A percentile compares a stretch with the other conserved stretches of the same genome.
Evolutionary conservation across 2,329 filamentous ascomycete species (phyloP).

Genomic region (Phaeosphaeria sp.): DNA sequence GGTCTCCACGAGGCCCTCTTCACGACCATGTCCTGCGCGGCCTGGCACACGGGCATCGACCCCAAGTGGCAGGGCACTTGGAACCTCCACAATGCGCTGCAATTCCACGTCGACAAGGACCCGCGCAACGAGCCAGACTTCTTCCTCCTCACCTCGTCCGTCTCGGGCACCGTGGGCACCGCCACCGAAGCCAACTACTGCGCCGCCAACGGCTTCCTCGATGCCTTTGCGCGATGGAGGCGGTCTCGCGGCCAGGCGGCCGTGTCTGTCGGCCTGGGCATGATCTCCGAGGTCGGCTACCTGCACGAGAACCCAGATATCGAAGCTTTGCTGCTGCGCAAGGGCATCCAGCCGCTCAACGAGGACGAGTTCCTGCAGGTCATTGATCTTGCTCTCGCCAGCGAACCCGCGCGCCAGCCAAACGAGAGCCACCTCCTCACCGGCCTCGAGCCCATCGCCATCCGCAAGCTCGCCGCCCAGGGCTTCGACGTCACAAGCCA

Average conservation of each 20-base stretch:
- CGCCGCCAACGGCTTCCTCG: neutral
- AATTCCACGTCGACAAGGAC: neutral
- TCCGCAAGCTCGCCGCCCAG: too few relatives aligned
- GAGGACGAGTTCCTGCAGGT: neutral
- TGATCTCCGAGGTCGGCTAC: neutral
- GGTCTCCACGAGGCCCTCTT: neutral
- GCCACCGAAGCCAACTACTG: neutral
- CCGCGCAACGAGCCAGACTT: too few relatives aligned
- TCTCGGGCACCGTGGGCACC: neutral
- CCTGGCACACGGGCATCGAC: neutral
- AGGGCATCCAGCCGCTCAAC: neutral
- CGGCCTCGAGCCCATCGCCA: neutral
- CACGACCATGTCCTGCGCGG: neutral
- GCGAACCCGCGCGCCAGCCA: too few relatives aligned
- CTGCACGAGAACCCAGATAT: neutral
- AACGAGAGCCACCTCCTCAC: neutral
- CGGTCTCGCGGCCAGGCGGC: too few relatives aligned
- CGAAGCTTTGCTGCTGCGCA: neutral
- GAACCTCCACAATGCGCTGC: neutral
- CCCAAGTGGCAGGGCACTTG: neutral
- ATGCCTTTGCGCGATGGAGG: neutral
- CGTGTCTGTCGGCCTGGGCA: neutral
- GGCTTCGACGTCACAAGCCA: too few relatives aligned
- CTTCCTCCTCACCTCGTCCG: neutral
- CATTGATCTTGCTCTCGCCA: neutral